phyloP scores from a whole-genome alignment of 1,139 yeast species.

The Candida neerlandica region DNA sequence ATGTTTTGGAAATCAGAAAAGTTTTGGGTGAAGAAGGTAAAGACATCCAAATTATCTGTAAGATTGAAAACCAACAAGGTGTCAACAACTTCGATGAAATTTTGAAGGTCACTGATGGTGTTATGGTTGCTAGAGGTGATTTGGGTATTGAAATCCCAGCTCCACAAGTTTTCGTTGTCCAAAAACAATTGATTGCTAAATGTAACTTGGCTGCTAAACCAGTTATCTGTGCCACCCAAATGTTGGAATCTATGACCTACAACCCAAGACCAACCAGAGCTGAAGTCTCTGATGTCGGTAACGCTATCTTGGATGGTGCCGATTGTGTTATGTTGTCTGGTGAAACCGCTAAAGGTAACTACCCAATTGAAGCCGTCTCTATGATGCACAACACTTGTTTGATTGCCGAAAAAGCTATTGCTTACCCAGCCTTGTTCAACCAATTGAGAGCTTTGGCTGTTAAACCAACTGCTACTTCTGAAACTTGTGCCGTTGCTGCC shows the following conservation, averaged over 20 bases:
- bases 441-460: slow-evolving; percentile 85
- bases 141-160: slow-evolving; percentile 99
- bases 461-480: slow-evolving; percentile 91
- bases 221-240: slow-evolving; percentile 99
- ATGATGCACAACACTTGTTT: slow-evolving; percentile 99
- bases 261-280: slow-evolving; percentile 99
- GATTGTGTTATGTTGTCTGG: slow-evolving; percentile 99
- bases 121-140: slow-evolving; percentile 99
- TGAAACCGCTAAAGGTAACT: slow-evolving; percentile 99
- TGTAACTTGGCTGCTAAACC: slow-evolving; percentile 99
- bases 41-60: slow-evolving; percentile 92
- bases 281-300: slow-evolving; percentile 98
- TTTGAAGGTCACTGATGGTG: slow-evolving; percentile 94
- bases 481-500: slow-evolving; percentile 97
- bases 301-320: slow-evolving; percentile 98
- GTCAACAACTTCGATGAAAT: slow-evolving; percentile 98
- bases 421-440: slow-evolving; percentile 83
- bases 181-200: slow-evolving; percentile 98
- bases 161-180: slow-evolving; percentile 97
- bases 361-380: slow-evolving; percentile 95
- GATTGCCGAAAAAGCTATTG: slow-evolving; percentile 96
- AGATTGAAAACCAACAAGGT: slow-evolving; percentile 99
- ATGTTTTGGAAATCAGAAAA: slow-evolving; percentile 85
- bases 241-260: slow-evolving; percentile 99
- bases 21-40: slow-evolving; percentile 97